A percentile compares a stretch with the other conserved stretches of the same genome.
Conservation (phyloP, 768 basidiomycete genomes). For the Sutorius australiensis region DNA sequence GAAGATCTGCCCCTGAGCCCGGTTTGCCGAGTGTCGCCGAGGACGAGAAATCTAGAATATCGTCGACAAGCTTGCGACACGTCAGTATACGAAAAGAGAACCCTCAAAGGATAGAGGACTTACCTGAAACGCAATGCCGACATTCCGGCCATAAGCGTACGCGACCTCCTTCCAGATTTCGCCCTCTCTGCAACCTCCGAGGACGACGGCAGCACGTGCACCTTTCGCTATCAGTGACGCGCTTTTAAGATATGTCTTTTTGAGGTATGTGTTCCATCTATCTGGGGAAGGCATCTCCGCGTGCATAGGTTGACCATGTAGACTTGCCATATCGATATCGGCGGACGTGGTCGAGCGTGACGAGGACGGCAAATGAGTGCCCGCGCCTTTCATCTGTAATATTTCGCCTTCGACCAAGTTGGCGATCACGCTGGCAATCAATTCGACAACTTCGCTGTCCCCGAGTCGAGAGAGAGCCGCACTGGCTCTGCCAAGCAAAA, state of each 20-base stretch:
- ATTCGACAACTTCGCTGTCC: slow-evolving; percentile 85
- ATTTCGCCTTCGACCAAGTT: slow-evolving; percentile 98
- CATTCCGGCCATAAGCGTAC: slow-evolving; percentile 85
- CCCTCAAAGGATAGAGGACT: slow-evolving; percentile 11
- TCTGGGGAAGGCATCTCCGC: slow-evolving; percentile 33
- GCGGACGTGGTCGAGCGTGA: background rate
- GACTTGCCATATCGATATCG: slow-evolving; percentile 33
- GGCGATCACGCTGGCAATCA: slow-evolving; percentile 86
- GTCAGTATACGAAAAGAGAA: background rate
- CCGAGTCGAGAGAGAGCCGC: slow-evolving; percentile 86
- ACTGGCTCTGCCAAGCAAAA: slow-evolving; percentile 87
- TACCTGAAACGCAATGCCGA: slow-evolving; percentile 97
- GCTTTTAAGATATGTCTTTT: slow-evolving; percentile 92
- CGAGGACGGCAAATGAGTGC: background rate
- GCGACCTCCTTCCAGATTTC: slow-evolving; percentile 86
- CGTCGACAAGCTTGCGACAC: slow-evolving; percentile 78
- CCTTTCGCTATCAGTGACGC: slow-evolving; percentile 90
- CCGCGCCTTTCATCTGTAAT: slow-evolving; percentile 54
- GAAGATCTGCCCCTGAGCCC: slow-evolving; percentile 71
- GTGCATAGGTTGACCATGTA: slow-evolving; percentile 39
- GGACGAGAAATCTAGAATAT: slow-evolving; percentile 89
- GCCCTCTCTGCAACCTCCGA: slow-evolving; percentile 76
- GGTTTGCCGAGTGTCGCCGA: slow-evolving; percentile 85
- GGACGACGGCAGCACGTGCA: slow-evolving; percentile 77
- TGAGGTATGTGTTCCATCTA: slow-evolving; percentile 75